Conservation (phyloP, 1,284 basidiomycete genomes). For the Schizopora paradoxa region DNA sequence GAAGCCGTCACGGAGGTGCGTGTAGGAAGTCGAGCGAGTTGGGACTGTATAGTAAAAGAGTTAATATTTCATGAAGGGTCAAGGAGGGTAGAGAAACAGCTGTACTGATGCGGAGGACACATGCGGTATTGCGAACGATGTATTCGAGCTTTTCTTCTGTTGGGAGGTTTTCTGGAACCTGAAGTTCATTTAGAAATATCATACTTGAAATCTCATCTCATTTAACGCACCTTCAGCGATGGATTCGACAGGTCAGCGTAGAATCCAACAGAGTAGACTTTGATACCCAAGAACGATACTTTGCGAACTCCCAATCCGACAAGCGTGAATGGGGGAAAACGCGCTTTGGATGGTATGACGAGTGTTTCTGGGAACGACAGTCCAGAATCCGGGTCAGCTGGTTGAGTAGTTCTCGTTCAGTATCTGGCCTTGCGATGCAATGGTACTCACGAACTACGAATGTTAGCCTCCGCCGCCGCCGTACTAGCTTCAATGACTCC, state of each 20-base stretch:
- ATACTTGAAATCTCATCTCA: background rate
- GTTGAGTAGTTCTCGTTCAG: background rate
- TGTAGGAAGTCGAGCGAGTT: constrained; percentile 73
- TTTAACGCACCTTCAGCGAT: constrained; percentile 45
- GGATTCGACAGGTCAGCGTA: constrained; percentile 73
- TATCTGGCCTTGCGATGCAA: background rate
- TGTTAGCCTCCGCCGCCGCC: background rate
- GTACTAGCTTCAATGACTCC: background rate
- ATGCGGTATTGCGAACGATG: constrained; percentile 62
- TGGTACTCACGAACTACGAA: constrained; percentile 16
- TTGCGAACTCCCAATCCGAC: constrained; percentile 80
- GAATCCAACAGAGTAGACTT: constrained; percentile 83
- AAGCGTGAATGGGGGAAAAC: constrained; percentile 57
- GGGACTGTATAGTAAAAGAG: constrained; percentile 49
- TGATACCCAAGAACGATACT: constrained; percentile 77
- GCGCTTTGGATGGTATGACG: constrained; percentile 53
- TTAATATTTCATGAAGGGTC: constrained; percentile 3
- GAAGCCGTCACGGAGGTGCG: constrained; percentile 83
- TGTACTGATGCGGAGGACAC: constrained; percentile 70
- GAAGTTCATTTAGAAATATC: constrained; percentile 25
- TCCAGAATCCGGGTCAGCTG: constrained; percentile 67
- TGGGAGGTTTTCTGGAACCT: constrained; percentile 44
- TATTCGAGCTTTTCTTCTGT: constrained; percentile 67
- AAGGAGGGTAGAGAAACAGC: constrained; percentile 10
- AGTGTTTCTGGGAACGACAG: constrained; percentile 67